Base-by-base conservation (phyloP, 1,284 basidiomycete genomes). In the Boletus subluridellus region DNA sequence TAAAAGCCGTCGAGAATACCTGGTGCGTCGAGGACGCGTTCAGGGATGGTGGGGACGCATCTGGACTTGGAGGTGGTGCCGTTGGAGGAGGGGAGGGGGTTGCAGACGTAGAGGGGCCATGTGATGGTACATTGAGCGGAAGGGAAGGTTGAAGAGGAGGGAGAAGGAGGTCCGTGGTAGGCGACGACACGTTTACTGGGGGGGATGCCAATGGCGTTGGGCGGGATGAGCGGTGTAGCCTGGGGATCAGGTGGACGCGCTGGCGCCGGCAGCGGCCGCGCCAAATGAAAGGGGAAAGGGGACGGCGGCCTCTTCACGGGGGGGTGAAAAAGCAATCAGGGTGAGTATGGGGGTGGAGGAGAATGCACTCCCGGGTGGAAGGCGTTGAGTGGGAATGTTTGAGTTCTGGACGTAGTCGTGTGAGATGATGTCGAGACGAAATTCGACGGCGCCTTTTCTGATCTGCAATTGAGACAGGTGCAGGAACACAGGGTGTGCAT, bases 91-190 rank as follows among this genome's bases (percentile, higher is more conserved):
- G 83, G 76, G 21, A 89, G 70, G 0, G 84, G 75, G 0, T 86
- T 84, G 26, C 88, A 83, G 1, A 83, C 82, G 62, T 90, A 89
- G 5, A 92, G 80, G 2, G 90, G 89, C 17, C 83, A 80, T 1
- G 85, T 90, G 55, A 83, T 83, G 64, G 87, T 86, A 28, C 90
- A 83, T 60, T 91, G 89, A 63, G 88, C 80, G 2, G 85, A 80
- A 42, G 92, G 82, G 6, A 86, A 82, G 3, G 79, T 80, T 63
- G 90, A 86, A 2, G 86, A 84, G 4, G 86, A 83, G 0, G 88
- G 81, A 0, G 82, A 70, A 1, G 89, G 89, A 0, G 90, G 90
- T 68, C 92, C 88, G 66, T 90, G 86, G 70, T 90, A 93, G 2
- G 87, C 84, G 5, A 93, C 79, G 26, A 93, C 85, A 34, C 90